These are phyloP conservation scores for Draba incana DNA, from an alignment of 345 rosid genomes.

Conservation along the genomic window DNA sequence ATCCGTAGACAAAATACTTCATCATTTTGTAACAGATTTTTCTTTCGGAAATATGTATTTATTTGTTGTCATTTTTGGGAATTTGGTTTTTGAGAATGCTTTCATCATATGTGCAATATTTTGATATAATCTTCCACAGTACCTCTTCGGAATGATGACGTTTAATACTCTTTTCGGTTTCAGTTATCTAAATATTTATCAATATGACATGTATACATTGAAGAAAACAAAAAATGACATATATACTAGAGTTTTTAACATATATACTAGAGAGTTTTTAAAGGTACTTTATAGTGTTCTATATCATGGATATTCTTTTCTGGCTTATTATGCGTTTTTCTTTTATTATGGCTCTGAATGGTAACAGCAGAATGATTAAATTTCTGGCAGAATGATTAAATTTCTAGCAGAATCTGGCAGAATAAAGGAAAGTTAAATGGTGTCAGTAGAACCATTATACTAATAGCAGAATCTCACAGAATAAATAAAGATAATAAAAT, in stretches of 20 bases:
- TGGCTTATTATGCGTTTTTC: constrained; percentile 28
- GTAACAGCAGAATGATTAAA: too few relatives aligned
- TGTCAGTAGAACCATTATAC: too few relatives aligned
- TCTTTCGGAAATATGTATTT: too few relatives aligned
- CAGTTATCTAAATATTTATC: constrained; percentile 18
- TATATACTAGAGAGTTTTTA: neutral
- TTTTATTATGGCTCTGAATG: too few relatives aligned
- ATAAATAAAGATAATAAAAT: too few relatives aligned
- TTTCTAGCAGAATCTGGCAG: too few relatives aligned
- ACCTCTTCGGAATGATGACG: constrained; percentile 17
- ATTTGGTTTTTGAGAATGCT: constrained; percentile 10
- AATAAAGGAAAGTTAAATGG: too few relatives aligned
- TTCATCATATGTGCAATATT: constrained; percentile 6
- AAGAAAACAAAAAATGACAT: neutral
- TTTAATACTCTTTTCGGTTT: neutral
- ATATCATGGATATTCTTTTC: constrained; percentile 28
- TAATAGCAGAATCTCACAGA: too few relatives aligned
- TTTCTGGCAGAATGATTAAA: too few relatives aligned
- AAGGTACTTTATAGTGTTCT: constrained; percentile 22
- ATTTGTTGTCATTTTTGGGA: neutral
- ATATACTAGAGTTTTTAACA: neutral
- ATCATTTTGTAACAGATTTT: too few relatives aligned
- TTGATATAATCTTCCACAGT: neutral
- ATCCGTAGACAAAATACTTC: too few relatives aligned
- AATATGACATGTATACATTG: constrained; percentile 1